Conservation (phyloP, 768 basidiomycete genomes). For the Hemileccinum rubropunctum region DNA sequence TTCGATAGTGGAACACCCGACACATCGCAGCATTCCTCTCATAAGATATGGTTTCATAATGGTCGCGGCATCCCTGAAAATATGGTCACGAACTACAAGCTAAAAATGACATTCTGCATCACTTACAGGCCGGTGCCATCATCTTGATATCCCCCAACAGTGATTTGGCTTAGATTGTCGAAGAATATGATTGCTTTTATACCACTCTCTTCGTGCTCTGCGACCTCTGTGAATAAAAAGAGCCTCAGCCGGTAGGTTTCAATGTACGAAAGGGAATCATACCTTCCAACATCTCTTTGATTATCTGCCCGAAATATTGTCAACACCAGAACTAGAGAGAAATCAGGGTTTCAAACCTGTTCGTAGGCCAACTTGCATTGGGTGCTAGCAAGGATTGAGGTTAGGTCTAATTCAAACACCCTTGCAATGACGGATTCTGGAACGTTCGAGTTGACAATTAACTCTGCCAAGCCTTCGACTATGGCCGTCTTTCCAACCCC, state of each 20-base stretch:
- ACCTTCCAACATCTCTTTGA: not conserved
- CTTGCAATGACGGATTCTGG: slow-evolving; percentile 7
- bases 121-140: slow-evolving; percentile 8
- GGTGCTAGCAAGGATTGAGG: slow-evolving; percentile 5
- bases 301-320: not conserved
- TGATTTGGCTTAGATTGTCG: slow-evolving; percentile 7
- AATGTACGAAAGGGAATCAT: not conserved
- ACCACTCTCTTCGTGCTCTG: slow-evolving; percentile 3
- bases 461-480: slow-evolving; percentile 2
- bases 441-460: not conserved
- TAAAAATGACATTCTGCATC: too few species aligned
- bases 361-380: slow-evolving; percentile 9
- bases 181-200: slow-evolving; percentile 9
- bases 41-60: slow-evolving; percentile 7
- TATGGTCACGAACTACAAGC: too few species aligned
- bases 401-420: slow-evolving; percentile 6
- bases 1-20: slow-evolving; percentile 8
- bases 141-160: slow-evolving; percentile 5
- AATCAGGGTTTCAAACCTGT: not conserved
- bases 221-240: not conserved
- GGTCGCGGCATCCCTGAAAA: slow-evolving; percentile 5
- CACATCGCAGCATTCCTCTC: slow-evolving; percentile 4
- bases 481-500: slow-evolving; percentile 7
- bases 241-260: too few species aligned
- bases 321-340: not conserved